These are phyloP conservation scores for Flaveria sonorensis DNA, from an alignment of 129 eudicot species.

Conservation along the genomic window DNA sequence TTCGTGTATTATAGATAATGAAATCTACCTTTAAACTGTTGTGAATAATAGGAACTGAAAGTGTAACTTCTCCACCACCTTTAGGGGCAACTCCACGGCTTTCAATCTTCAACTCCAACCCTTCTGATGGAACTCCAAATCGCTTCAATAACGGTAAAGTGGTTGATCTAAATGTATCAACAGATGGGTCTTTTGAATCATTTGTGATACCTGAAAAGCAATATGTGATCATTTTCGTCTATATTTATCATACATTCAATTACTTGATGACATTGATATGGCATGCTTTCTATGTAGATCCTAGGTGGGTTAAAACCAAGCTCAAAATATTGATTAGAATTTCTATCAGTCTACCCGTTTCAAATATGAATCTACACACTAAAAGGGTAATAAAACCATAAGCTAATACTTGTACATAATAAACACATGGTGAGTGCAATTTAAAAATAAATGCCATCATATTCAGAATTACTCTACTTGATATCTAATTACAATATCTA, in stretches of 20 bases:
- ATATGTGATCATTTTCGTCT: conserved; percentile 11
- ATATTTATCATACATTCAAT: background rate
- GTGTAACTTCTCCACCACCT: conserved; percentile 90
- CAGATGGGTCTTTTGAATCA: conserved; percentile 89
- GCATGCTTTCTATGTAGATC: background rate
- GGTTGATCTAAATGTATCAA: conserved; percentile 80
- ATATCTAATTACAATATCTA: background rate
- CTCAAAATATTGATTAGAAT: background rate
- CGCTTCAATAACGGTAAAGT: conserved; percentile 72
- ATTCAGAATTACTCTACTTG: background rate
- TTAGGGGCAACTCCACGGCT: conserved; percentile 92
- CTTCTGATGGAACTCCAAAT: conserved; percentile 85
- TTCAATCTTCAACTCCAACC: conserved; percentile 71
- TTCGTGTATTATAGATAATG: background rate
- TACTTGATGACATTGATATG: background rate
- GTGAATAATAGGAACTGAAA: conserved; percentile 76
- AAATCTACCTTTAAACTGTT: conserved; percentile 61
- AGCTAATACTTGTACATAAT: background rate
- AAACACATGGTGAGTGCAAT: too few relatives aligned
- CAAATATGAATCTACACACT: background rate
- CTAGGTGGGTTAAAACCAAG: background rate
- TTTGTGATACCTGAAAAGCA: conserved; percentile 80
- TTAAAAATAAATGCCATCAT: too few relatives aligned
- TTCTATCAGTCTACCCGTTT: background rate
- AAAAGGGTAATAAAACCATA: background rate